Evolutionary conservation across 306 rosid species (phyloP).

Genomic region (Boehmeria nivea): DNA sequence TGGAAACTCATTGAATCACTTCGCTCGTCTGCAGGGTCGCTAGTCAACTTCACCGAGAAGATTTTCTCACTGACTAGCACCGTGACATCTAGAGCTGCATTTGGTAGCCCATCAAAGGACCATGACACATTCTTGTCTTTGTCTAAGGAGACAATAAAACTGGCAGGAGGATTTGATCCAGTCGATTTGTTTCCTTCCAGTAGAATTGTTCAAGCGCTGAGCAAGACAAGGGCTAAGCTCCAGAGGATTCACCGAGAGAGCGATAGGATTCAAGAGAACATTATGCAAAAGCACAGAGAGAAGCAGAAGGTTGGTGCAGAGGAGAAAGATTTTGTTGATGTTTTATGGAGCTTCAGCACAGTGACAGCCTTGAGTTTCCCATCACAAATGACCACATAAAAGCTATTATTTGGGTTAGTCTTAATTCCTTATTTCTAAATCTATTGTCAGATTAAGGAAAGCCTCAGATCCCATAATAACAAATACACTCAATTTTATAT

Average conservation of each 20-base stretch:
- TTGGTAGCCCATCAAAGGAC: conserved; percentile 27
- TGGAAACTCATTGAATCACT: not conserved
- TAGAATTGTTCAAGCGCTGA: conserved; percentile 16
- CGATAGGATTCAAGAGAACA: conserved; percentile 13
- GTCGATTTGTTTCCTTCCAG: conserved; percentile 38
- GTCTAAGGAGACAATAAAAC: not conserved
- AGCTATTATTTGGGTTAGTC: conserved; percentile 4
- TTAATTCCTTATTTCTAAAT: not conserved
- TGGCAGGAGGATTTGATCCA: conserved; percentile 21
- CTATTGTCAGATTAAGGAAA: too few species aligned
- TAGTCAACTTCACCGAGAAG: conserved; percentile 21
- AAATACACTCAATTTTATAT: not conserved
- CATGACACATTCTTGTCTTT: conserved; percentile 18
- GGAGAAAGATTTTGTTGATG: conserved; percentile 10
- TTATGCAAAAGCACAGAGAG: conserved; percentile 6
- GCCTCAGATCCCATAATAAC: too few species aligned
- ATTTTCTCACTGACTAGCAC: conserved; percentile 6
- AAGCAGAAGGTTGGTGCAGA: not conserved
- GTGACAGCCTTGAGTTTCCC: not conserved
- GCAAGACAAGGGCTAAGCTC: conserved; percentile 24
- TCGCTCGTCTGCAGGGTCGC: conserved; percentile 13
- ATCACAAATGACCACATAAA: conserved; percentile 12
- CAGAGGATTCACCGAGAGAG: conserved; percentile 22
- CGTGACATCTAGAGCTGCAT: conserved; percentile 26
- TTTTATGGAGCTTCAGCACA: conserved; percentile 7